Evolutionary conservation across 2,329 filamentous ascomycete species (phyloP).

Genomic region (Fusarium tuaranense): DNA sequence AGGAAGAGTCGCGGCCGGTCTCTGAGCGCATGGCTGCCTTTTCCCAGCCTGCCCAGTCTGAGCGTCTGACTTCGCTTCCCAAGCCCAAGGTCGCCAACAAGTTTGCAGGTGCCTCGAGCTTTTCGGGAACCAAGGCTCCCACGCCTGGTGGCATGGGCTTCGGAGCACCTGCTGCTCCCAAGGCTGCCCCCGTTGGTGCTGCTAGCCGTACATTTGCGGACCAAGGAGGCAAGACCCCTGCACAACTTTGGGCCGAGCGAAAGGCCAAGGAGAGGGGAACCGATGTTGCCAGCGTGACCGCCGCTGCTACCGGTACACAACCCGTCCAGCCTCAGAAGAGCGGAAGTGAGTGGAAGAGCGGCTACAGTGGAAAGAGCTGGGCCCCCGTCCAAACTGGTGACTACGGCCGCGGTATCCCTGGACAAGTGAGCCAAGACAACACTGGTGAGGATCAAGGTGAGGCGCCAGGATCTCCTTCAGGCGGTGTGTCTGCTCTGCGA

Average conservation of each 20-base stretch:
- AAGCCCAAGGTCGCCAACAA: conserved; percentile 96
- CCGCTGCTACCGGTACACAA: conserved; percentile 54
- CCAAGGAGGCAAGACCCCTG: conserved; percentile 93
- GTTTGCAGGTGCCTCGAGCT: conserved; percentile 78
- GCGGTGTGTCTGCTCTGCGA: conserved; percentile 78
- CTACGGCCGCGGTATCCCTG: conserved; percentile 70
- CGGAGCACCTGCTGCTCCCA: conserved; percentile 67
- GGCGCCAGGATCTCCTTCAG: conserved; percentile 66
- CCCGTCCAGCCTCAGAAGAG: conserved; percentile 77
- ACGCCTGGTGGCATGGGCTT: conserved; percentile 77
- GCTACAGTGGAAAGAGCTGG: conserved; percentile 92
- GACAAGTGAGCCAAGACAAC: conserved; percentile 66
- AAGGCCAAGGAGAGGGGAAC: conserved; percentile 83
- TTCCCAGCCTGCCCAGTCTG: conserved; percentile 69
- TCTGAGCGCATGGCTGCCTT: conserved; percentile 84
- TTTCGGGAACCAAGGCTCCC: conserved; percentile 90
- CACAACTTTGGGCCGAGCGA: conserved; percentile 97
- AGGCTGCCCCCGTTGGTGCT: conserved; percentile 74
- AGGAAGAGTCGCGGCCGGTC: conserved; percentile 67
- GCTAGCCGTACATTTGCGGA: conserved; percentile 96
- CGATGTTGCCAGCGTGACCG: conserved; percentile 53
- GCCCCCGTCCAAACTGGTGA: conserved; percentile 79
- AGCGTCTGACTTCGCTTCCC: conserved; percentile 86
- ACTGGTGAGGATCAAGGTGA: conserved; percentile 70
- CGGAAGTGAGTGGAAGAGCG: conserved; percentile 87